Evolutionary conservation across 176 grass and related monocot species (phyloP), one percentile per base, ranked within the genome.

Genomic region (Thalia dealbata): DNA sequence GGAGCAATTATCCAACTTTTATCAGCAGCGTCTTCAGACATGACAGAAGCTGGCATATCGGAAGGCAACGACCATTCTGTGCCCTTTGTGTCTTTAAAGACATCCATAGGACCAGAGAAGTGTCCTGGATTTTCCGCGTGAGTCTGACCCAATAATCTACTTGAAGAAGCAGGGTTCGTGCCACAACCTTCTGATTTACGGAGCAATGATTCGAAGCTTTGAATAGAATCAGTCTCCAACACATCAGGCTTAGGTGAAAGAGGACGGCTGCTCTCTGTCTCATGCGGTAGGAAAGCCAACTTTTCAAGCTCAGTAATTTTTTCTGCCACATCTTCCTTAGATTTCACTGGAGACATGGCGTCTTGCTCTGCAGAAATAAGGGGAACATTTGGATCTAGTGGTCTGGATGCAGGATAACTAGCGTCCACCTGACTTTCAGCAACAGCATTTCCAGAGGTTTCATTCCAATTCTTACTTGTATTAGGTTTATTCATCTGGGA

Each of bases 1-100:
- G 61, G 7, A 14, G 62, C 27, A 32, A 14, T 64, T 16, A 30
- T 19, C 65, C 65, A 68, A 68, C 65, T 13, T 41, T 13, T 68
- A 19, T 68, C 19, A 68, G 35, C 32, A 68, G 65, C 32, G 44
- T 22, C 35, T 43, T 45, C 38, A 45, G 21, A 32, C 23, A 52
- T 46, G 23, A 10, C 41, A 23, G 35, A 62, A 18, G 38, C 22
- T 18, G 35, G 32, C 46, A 85, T 91, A 59, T 90, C 81, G 76
- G 87, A 97, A 73, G 85, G 78, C 80, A 91, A 86, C 2, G 87
- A 78, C 90, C 82, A 99, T 72, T 88, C 89, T 52, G 65, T 76
- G 76, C 71, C 80, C 52, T 77, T 78, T 73, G 78, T 84, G 52
- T 87, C 87, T 52, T 83, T 84, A 74, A 85, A 92, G 19, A 87